Evolutionary conservation across 1,139 yeast species (phyloP).

Genomic region (Saccharomycopsis phalli): DNA sequence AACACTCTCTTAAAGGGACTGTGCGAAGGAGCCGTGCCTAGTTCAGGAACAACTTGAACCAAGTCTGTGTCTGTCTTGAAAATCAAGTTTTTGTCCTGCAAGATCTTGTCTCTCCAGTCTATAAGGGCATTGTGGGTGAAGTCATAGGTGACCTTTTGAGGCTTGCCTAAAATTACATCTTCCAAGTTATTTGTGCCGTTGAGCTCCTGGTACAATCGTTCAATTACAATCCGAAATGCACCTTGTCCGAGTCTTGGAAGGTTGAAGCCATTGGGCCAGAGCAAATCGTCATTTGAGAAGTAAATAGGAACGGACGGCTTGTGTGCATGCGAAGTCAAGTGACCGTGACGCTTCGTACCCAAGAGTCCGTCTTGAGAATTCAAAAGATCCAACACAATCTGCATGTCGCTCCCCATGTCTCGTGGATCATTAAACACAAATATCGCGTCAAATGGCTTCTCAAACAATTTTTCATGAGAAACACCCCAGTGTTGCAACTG

Average conservation of each 20-base stretch:
- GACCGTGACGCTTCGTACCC: constrained; percentile 46
- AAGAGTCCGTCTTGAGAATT: constrained; percentile 54
- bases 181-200: constrained; percentile 44
- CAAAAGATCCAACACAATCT: constrained; percentile 64
- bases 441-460: constrained; percentile 54
- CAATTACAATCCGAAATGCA: constrained; percentile 62
- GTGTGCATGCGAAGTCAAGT: constrained; percentile 11
- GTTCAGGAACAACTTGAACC: constrained; percentile 31
- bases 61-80: constrained; percentile 20
- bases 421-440: constrained; percentile 87
- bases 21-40: constrained; percentile 31
- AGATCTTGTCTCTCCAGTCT: constrained; percentile 41
- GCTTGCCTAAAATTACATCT: constrained; percentile 73
- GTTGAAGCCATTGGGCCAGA: constrained; percentile 82
- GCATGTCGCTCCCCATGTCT: constrained; percentile 82
- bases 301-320: constrained; percentile 69
- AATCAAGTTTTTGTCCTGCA: constrained; percentile 5
- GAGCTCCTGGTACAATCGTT: constrained; percentile 50
- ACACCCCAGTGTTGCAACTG: constrained; percentile 42
- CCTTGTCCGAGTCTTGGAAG: constrained; percentile 91
- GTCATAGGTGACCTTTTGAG: constrained; percentile 70
- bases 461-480: constrained; percentile 23
- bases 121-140: constrained; percentile 68
- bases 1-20: constrained; percentile 50
- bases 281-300: constrained; percentile 79